Base-by-base conservation (phyloP, 2,329 filamentous ascomycete genomes). In the Stromatinia cepivora region DNA sequence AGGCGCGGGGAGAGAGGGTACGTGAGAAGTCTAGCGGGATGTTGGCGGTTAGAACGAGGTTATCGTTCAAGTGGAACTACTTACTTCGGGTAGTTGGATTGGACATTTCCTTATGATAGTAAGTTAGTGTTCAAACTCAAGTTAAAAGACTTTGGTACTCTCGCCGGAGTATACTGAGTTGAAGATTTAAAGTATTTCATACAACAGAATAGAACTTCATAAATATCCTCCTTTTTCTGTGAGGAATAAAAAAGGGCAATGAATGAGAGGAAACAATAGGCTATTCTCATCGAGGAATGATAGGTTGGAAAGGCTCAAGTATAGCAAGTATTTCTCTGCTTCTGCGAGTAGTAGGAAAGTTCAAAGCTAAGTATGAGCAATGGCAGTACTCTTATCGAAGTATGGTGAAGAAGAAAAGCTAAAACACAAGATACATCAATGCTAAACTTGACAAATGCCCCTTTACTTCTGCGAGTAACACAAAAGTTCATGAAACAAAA, bases 261-360 rank as follows among this genome's bases (percentile, higher is more conserved):
- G 39, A 42, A 42, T 17, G 13, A 42, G 39, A 42, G 39, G 1
- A 39, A 15, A 5, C 4, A 42, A 57, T n/a, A 9, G 2, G 7
- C 0, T 39, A 13, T 4, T 52, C 10, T 36, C 15, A 6, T 63
- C 20, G 4, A 20, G 17, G 2, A 7, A 6, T 20, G 1, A 0
- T 25, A 8, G 20, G 1, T 7, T 36, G 1, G 4, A 6, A 50
- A 3, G 0, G 0, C 0, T n/a, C 1, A 22, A n/a, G 3, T 2
- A 48, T 6, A 1, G 34, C 1, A 36, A 36, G 9, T n/a, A 1
- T 39, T 57, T 36, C 10, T 25, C 20, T 39, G 34, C 10, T 25
- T n/a, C 10, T 13, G 34, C 10, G 11, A 25, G 54, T 15, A 39
- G 22, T 3, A 17, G 3, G 25, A 0, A 17, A 57, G 2, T 0